These are phyloP conservation scores for Calonectria pseudoreteaudii DNA, from an alignment of 2,329 filamentous ascomycete genomes.

Conservation along the genomic window DNA sequence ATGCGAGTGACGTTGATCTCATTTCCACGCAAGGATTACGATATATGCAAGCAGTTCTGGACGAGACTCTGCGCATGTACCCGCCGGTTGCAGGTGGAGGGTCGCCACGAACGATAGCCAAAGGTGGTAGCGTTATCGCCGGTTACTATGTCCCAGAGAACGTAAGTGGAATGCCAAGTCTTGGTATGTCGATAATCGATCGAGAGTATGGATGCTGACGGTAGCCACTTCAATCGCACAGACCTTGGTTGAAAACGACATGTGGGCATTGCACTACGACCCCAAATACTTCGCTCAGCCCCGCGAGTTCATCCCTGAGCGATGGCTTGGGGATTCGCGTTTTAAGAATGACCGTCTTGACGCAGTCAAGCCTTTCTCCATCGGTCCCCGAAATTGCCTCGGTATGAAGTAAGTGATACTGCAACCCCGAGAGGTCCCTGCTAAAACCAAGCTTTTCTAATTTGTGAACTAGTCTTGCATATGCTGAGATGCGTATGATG, in stretches of 20 bases:
- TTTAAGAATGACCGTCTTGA: constrained; percentile 55
- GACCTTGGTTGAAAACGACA: constrained; percentile 25
- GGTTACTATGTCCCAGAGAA: constrained; percentile 46
- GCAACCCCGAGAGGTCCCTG: not conserved
- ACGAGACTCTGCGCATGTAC: constrained; percentile 56
- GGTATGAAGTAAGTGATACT: constrained; percentile 57
- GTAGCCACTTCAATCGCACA: constrained; percentile 1
- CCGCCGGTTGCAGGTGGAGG: constrained; percentile 39
- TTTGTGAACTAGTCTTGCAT: constrained; percentile 41
- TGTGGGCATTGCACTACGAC: constrained; percentile 25
- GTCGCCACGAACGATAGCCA: constrained; percentile 40
- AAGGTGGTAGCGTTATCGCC: constrained; percentile 47
- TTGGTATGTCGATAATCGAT: not conserved
- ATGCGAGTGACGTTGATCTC: constrained; percentile 51
- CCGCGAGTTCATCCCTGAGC: constrained; percentile 29
- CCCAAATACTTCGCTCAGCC: constrained; percentile 15
- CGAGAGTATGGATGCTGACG: not conserved
- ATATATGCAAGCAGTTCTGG: constrained; percentile 51
- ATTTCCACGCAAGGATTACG: constrained; percentile 19
- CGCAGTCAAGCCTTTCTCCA: constrained; percentile 58
- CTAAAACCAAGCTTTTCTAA: not conserved
- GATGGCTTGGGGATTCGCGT: constrained; percentile 31
- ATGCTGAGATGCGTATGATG: constrained; percentile 38
- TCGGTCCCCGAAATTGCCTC: constrained; percentile 62
- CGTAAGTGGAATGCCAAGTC: constrained; percentile 30